phyloP scores from a whole-genome alignment of 306 rosid genomes.

The Fragaria ananassa region DNA sequence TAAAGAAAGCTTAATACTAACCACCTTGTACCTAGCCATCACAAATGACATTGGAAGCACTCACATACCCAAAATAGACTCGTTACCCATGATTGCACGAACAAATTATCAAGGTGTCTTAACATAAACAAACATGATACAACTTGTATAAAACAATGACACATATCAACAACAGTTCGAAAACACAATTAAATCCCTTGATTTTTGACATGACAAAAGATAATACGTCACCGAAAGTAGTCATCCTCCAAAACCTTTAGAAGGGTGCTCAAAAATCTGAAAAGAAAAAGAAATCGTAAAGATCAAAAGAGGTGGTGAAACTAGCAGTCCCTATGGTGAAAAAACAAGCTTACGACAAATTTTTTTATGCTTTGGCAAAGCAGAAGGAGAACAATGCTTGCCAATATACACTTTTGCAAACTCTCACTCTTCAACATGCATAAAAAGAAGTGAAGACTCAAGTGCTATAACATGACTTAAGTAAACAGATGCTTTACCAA shows the following conservation, averaged over 20 bases:
- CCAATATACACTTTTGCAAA: neutral
- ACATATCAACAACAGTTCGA: neutral
- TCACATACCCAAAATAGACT: neutral
- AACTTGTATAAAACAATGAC: neutral
- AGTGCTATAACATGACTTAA: neutral
- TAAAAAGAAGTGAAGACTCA: neutral
- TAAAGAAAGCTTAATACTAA: neutral
- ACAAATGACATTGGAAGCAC: neutral
- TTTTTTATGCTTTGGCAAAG: neutral
- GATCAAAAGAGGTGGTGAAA: neutral
- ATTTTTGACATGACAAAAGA: neutral
- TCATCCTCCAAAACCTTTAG: neutral
- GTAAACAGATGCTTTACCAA: neutral
- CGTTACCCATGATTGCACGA: neutral
- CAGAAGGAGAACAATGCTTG: neutral
- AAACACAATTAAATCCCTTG: neutral
- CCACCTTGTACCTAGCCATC: neutral
- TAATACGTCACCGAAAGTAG: neutral
- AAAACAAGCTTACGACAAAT: neutral
- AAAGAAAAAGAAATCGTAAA: too few relatives aligned
- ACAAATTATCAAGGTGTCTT: neutral
- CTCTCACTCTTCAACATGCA: neutral
- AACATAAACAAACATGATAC: neutral
- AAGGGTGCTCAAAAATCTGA: neutral
- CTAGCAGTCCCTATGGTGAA: neutral